These are phyloP conservation scores for Solanum ossicruentum DNA, from an alignment of 257 asterid species.

Conservation along the genomic window DNA sequence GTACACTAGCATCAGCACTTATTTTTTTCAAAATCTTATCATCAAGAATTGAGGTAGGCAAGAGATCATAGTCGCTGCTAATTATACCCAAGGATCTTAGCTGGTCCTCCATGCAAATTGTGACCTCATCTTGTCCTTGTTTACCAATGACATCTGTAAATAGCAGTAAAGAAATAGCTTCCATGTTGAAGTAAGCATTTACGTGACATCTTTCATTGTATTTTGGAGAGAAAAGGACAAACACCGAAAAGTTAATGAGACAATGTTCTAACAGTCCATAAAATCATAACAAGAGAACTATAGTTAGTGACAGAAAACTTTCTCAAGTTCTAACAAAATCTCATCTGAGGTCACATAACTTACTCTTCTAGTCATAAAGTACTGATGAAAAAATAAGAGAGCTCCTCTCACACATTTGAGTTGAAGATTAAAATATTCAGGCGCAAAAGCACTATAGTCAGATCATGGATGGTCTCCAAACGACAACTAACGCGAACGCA, in stretches of 20 bases:
- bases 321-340: neutral
- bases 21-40: conserved; percentile 38
- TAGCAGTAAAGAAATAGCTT: neutral
- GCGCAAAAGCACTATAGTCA: neutral
- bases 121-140: conserved; percentile 25
- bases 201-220: neutral
- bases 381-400: neutral
- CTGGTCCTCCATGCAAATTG: conserved; percentile 71
- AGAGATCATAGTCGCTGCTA: conserved; percentile 16
- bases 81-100: conserved; percentile 67
- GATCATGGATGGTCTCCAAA: neutral
- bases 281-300: neutral
- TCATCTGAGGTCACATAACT: neutral
- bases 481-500: neutral
- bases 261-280: neutral
- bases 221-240: neutral
- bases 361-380: neutral
- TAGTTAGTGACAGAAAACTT: neutral
- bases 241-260: neutral
- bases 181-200: neutral
- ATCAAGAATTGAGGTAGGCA: conserved; percentile 23
- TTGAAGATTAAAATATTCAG: neutral
- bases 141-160: conserved; percentile 21
- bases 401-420: neutral
- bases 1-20: conserved; percentile 41